Conservation (phyloP, 306 rosid genomes). For the Gillenia trifoliata region DNA sequence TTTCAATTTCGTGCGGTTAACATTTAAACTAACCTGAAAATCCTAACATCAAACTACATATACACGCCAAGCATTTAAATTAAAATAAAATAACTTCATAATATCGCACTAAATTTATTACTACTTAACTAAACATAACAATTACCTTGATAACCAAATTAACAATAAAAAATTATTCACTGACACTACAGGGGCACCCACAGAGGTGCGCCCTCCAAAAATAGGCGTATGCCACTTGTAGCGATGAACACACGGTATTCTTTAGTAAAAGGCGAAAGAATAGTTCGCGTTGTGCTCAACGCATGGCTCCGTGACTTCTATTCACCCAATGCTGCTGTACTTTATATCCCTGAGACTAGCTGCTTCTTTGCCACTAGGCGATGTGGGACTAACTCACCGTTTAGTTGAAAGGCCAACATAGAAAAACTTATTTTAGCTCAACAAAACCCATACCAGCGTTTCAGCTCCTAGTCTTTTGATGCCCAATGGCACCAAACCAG, state of each 20-base stretch:
- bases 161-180: too few species aligned
- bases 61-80: too few species aligned
- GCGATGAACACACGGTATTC: slow-evolving; percentile 36
- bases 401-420: too few species aligned
- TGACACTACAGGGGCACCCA: not conserved
- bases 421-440: too few species aligned
- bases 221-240: not conserved
- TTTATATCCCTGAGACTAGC: not conserved
- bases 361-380: not conserved
- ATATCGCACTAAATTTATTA: too few species aligned
- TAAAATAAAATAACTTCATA: too few species aligned
- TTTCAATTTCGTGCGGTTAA: too few species aligned
- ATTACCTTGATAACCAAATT: too few species aligned
- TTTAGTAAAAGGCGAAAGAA: slow-evolving; percentile 79
- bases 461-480: not conserved
- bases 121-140: too few species aligned
- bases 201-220: not conserved
- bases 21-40: too few species aligned
- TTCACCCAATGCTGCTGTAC: rapidly evolving
- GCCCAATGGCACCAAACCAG: not conserved
- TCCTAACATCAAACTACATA: too few species aligned
- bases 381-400: not conserved
- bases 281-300: slow-evolving; percentile 43
- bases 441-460: not conserved
- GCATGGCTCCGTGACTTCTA: not conserved